phyloP scores from a whole-genome alignment of 2,329 filamentous ascomycete species.

The Colletotrichum costaricense region DNA sequence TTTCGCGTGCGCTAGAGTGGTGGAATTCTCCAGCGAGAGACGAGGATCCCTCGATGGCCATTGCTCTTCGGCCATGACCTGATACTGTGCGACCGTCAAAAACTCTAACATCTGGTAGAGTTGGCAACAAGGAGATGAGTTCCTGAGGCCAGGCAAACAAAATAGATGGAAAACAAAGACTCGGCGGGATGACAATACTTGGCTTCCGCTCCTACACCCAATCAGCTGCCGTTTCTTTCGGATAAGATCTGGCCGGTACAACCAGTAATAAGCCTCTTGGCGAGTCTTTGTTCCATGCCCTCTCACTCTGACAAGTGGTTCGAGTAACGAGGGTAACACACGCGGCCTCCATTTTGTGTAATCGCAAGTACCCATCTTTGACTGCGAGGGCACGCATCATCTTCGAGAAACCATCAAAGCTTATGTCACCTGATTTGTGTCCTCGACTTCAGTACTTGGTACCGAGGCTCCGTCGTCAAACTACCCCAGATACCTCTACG shows the following conservation, averaged over 20 bases:
- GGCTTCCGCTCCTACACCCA: neutral
- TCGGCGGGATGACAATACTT: neutral
- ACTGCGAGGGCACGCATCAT: neutral
- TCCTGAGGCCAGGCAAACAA: neutral
- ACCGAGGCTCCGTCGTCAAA: neutral
- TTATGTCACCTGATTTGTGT: neutral
- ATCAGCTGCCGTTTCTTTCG: neutral
- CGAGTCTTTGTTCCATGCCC: neutral
- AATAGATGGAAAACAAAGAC: neutral
- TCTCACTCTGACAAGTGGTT: neutral
- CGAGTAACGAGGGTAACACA: neutral
- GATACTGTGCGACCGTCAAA: neutral
- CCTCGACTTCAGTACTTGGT: neutral
- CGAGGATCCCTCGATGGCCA: neutral
- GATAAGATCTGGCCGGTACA: neutral
- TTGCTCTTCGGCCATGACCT: neutral
- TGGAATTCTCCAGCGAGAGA: neutral
- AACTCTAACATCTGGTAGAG: neutral
- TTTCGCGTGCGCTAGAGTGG: neutral
- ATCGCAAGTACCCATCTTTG: neutral
- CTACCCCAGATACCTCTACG: neutral
- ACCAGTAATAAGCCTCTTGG: neutral
- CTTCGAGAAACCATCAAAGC: neutral
- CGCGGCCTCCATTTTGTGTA: neutral
- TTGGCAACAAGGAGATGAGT: neutral